phyloP scores from a whole-genome alignment of 2,329 filamentous ascomycete species.

The Fusarium concolor region DNA sequence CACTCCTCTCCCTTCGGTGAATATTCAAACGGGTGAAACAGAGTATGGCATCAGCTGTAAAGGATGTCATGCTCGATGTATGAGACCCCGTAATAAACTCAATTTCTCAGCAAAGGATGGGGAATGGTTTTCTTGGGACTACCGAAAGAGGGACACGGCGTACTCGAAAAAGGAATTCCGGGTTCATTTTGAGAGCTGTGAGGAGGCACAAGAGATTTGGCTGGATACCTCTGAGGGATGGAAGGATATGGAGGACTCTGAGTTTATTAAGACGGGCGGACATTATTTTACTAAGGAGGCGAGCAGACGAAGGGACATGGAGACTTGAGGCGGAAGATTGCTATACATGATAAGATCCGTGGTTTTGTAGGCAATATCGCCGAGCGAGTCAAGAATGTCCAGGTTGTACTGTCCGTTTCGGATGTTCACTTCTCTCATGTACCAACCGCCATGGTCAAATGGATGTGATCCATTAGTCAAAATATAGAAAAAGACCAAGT shows the following conservation, averaged over 20 bases:
- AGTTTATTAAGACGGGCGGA: not conserved
- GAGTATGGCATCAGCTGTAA: conserved; percentile 7
- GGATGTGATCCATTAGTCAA: conserved; percentile 92
- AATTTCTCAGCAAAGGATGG: not conserved
- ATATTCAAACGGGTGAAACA: not conserved
- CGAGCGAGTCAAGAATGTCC: conserved; percentile 76
- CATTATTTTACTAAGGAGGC: not conserved
- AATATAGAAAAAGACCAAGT: conserved; percentile 99
- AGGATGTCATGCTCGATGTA: not conserved
- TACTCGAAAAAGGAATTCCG: conserved; percentile 1
- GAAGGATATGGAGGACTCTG: too few species aligned
- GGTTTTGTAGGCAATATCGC: conserved; percentile 87
- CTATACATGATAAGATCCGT: conserved; percentile 89
- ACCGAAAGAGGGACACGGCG: not conserved
- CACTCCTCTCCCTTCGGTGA: not conserved
- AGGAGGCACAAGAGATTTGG: conserved; percentile 5
- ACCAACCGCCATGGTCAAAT: conserved; percentile 92
- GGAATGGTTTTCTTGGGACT: not conserved
- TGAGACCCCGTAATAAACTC: not conserved
- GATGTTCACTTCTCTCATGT: conserved; percentile 97
- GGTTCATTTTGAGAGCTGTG: conserved; percentile 8
- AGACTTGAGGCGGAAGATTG: too few species aligned
- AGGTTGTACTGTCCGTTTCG: conserved; percentile 87
- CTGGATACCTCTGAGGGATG: not conserved
- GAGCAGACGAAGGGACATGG: not conserved